Conservation (phyloP, 352 stramenopile species). For the Pythium sukuiense region DNA sequence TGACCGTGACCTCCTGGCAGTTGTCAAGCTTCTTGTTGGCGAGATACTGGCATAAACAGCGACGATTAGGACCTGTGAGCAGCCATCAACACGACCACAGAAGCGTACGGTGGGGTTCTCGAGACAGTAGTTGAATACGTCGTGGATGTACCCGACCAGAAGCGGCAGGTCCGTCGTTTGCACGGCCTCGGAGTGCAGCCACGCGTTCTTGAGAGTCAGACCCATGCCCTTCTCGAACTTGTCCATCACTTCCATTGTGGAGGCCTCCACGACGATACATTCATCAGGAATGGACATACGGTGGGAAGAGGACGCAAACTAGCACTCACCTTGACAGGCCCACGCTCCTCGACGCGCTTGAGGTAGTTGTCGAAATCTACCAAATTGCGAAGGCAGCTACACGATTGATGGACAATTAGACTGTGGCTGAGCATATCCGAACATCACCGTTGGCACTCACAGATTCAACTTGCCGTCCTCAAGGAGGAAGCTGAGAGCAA, state of each 20-base stretch:
- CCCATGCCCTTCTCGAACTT: conserved; percentile 90
- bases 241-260: conserved; percentile 69
- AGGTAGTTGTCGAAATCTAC: conserved; percentile 83
- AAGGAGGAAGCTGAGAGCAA: conserved; percentile 70
- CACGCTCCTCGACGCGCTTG: conserved; percentile 63
- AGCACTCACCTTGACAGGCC: conserved; percentile 53
- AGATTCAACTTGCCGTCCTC: conserved; percentile 92
- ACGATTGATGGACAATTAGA: conserved; percentile 2
- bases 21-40: conserved; percentile 72
- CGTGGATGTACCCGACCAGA: conserved; percentile 86
- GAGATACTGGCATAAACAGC: conserved; percentile 43
- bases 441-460: conserved; percentile 29
- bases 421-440: not conserved
- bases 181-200: conserved; percentile 87
- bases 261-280: conserved; percentile 31
- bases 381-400: conserved; percentile 77
- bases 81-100: not conserved
- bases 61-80: not conserved
- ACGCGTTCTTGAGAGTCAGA: conserved; percentile 87
- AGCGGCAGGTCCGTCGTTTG: conserved; percentile 91
- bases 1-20: conserved; percentile 84
- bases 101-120: conserved; percentile 59
- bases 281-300: not conserved
- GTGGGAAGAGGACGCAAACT: not conserved
- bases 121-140: conserved; percentile 79